These are phyloP conservation scores for Capronia epimyces DNA, from an alignment of 2,329 filamentous ascomycete genomes.

Conservation along the genomic window DNA sequence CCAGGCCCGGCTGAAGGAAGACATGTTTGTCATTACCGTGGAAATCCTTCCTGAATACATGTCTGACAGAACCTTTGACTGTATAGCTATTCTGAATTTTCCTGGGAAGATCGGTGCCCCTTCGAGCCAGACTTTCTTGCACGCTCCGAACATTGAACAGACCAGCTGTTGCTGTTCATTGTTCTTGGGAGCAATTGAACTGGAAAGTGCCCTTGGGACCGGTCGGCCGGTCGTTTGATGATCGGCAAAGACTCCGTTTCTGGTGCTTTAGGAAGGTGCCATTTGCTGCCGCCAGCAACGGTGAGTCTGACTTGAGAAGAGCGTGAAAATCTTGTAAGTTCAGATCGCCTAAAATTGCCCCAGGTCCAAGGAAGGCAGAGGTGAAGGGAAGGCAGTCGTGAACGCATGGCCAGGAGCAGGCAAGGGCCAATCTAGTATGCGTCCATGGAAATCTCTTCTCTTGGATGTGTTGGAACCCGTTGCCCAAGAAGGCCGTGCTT, in stretches of 20 bases:
- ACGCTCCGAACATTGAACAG: slow-evolving; percentile 18
- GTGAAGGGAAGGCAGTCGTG: neutral
- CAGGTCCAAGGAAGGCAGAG: too few relatives aligned
- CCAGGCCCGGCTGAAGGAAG: slow-evolving; percentile 5
- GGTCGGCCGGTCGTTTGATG: neutral
- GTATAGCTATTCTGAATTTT: slow-evolving; percentile 13
- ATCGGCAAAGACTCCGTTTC: neutral
- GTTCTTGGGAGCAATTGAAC: too few relatives aligned
- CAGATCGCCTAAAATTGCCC: neutral
- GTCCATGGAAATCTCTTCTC: neutral
- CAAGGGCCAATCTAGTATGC: neutral
- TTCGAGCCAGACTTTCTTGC: slow-evolving; percentile 14
- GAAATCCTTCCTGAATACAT: slow-evolving; percentile 8
- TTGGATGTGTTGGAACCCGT: neutral
- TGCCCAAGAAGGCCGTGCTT: neutral
- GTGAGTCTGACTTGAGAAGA: neutral
- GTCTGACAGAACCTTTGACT: slow-evolving; percentile 1
- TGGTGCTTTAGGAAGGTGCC: neutral
- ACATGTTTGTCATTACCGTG: slow-evolving; percentile 6
- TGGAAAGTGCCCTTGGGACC: slow-evolving; percentile 15
- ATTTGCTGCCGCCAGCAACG: neutral
- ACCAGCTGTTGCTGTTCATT: slow-evolving; percentile 8
- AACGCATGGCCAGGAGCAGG: neutral
- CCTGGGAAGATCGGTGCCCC: slow-evolving; percentile 12
- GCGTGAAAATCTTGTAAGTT: neutral